Evolutionary conservation across 2,329 filamentous ascomycete species (phyloP), one percentile per base, ranked within the genome.

Genomic region (Fusarium staphyleae): DNA sequence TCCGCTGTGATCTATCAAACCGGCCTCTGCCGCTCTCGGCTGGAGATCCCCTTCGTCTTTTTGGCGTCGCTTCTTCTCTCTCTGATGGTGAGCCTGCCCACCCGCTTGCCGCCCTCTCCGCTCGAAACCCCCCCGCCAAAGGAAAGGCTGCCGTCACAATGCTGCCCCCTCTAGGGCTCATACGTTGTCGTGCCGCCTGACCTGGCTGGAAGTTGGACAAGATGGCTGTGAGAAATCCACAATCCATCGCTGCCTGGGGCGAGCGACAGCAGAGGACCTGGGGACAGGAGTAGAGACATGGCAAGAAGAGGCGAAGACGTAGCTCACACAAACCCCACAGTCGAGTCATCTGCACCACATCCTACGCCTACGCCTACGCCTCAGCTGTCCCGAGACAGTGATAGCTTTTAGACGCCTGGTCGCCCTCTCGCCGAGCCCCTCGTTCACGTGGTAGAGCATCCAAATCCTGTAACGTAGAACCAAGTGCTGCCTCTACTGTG

Each of bases 1-100:
- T 45, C 47, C 47, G 47, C 57, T 41, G 32, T n/a, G n/a, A 52
- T 35, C 33, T 52, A 47, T 52, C 28, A 19, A 34, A 19, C 30
- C 18, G 35, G 22, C 14, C 35, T 39, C 30, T 28, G 33, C 33
- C 43, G 33, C 43, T 28, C 32, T 46, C 34, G 43, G 33, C 43
- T 35, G 19, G 43, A 37, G 43, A 37, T 28, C 50, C 36, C 39
- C 45, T 43, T 53, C 37, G 43, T 42, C 44, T 42, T 19, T 46
- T 33, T 39, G 40, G 52, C 40, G 52, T 43, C 44, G 34, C 32
- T 60, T 24, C 14, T 57, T 39, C 32, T 39, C 37, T 52, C 43
- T 53, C 45, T 60, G 47, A 64, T 62, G 60, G 62, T 65, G 55
- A 64, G 62, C 42, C 44, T 34, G 41, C 60, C 53, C 50, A 45